These are phyloP conservation scores for Harringtonia aguacate DNA, from an alignment of 2,329 filamentous ascomycete species.

Conservation along the genomic window DNA sequence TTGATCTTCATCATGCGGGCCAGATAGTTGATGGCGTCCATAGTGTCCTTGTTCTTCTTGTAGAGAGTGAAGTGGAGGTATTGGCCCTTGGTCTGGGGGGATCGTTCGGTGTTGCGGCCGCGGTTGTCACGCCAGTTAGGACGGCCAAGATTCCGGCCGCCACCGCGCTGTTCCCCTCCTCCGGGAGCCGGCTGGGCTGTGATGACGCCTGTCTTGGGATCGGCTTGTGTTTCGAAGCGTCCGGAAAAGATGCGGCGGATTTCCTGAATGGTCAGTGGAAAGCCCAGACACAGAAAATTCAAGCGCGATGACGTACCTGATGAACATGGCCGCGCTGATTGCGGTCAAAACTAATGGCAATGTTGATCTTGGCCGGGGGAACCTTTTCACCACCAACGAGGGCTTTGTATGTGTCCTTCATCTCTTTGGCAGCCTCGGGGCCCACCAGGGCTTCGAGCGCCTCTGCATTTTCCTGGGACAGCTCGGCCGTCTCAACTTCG, in stretches of 20 bases:
- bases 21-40: constrained; percentile 76
- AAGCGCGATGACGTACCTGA: constrained; percentile 23
- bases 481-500: not conserved
- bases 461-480: constrained; percentile 21
- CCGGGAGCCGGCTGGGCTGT: constrained; percentile 35
- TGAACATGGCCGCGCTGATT: constrained; percentile 36
- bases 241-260: constrained; percentile 73
- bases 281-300: not conserved
- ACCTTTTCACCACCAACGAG: constrained; percentile 18
- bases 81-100: constrained; percentile 21
- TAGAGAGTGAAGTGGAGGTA: constrained; percentile 87
- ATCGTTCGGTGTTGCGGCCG: constrained; percentile 9
- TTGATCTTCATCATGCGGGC: constrained; percentile 65
- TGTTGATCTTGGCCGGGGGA: constrained; percentile 23
- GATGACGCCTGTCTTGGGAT: constrained; percentile 39
- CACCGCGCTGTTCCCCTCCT: constrained; percentile 1
- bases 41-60: constrained; percentile 96
- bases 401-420: constrained; percentile 29
- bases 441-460: constrained; percentile 29
- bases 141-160: constrained; percentile 11
- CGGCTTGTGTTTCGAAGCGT: constrained; percentile 64
- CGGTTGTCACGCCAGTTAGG: constrained; percentile 2
- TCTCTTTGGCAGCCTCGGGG: constrained; percentile 25
- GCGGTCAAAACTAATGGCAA: constrained; percentile 33
- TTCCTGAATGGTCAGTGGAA: constrained; percentile 23